Conservation (phyloP, 75 land plant genomes). For the Gnetum montanum region DNA sequence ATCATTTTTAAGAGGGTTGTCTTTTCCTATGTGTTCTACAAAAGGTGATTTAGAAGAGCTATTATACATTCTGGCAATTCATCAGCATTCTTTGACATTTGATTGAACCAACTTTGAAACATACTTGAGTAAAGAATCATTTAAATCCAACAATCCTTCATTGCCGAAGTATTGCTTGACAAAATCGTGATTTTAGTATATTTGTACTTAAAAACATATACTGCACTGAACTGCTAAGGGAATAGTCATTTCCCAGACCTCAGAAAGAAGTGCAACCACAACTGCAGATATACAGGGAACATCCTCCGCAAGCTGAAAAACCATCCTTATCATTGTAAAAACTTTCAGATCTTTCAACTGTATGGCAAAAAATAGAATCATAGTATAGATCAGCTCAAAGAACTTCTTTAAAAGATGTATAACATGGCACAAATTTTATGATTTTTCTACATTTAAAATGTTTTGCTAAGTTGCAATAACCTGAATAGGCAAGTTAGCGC, state of each 20-base stretch:
- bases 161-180: too few species aligned
- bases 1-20: too few species aligned
- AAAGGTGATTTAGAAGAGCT: too few species aligned
- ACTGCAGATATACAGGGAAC: conserved; percentile 99
- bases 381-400: not conserved
- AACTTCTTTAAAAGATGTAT: not conserved
- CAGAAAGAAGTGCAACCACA: conserved; percentile 83
- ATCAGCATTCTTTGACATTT: too few species aligned
- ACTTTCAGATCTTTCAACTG: conserved; percentile 89
- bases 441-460: not conserved
- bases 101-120: too few species aligned
- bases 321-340: conserved; percentile 76
- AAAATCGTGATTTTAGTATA: too few species aligned
- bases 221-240: too few species aligned
- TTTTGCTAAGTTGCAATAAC: conserved; percentile 12
- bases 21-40: too few species aligned
- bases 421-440: not conserved
- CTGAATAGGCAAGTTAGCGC: conserved; percentile 87
- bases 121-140: too few species aligned
- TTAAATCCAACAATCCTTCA: too few species aligned
- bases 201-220: too few species aligned
- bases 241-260: conserved; percentile 44
- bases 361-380: conserved; percentile 1
- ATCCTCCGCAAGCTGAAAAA: conserved; percentile 93
- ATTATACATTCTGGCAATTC: too few species aligned